Evolutionary conservation across 768 basidiomycete genomes (phyloP).

Genomic region (Scleroderma citrinum): DNA sequence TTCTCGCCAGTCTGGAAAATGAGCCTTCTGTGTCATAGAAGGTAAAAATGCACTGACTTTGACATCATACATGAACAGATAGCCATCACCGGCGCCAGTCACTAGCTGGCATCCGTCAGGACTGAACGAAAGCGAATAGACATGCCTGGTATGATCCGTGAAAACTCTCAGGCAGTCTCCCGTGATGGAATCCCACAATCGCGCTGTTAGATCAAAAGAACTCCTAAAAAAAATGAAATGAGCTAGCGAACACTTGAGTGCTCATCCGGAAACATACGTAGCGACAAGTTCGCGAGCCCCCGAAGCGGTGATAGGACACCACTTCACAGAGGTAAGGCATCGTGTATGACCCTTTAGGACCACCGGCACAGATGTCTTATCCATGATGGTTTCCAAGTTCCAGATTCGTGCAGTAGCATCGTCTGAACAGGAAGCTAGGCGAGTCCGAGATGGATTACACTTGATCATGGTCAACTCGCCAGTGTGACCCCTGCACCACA

Average conservation of each 20-base stretch:
- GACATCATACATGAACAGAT: slow-evolving; percentile 65
- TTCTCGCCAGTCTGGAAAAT: slow-evolving; percentile 38
- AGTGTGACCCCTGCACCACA: slow-evolving; percentile 52
- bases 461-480: slow-evolving; percentile 78
- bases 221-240: slow-evolving; percentile 37
- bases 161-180: slow-evolving; percentile 73
- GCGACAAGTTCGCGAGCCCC: slow-evolving; percentile 58
- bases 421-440: slow-evolving; percentile 77
- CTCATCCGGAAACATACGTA: slow-evolving; percentile 47
- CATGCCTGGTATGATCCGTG: slow-evolving; percentile 60
- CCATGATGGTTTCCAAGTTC: slow-evolving; percentile 48
- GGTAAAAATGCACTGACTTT: slow-evolving; percentile 39
- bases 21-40: neutral
- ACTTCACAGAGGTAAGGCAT: slow-evolving; percentile 59
- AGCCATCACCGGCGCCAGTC: slow-evolving; percentile 76
- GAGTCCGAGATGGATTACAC: slow-evolving; percentile 58
- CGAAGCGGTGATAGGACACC: slow-evolving; percentile 53
- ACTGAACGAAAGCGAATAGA: slow-evolving; percentile 73
- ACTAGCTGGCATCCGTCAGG: slow-evolving; percentile 68
- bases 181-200: slow-evolving; percentile 77
- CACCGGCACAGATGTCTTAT: slow-evolving; percentile 18
- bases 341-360: slow-evolving; percentile 60
- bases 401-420: slow-evolving; percentile 76
- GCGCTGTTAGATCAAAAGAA: slow-evolving; percentile 75
- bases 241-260: slow-evolving; percentile 1